Conservation (phyloP, 768 basidiomycete genomes). For the Candolleomyces aberdarensis region DNA sequence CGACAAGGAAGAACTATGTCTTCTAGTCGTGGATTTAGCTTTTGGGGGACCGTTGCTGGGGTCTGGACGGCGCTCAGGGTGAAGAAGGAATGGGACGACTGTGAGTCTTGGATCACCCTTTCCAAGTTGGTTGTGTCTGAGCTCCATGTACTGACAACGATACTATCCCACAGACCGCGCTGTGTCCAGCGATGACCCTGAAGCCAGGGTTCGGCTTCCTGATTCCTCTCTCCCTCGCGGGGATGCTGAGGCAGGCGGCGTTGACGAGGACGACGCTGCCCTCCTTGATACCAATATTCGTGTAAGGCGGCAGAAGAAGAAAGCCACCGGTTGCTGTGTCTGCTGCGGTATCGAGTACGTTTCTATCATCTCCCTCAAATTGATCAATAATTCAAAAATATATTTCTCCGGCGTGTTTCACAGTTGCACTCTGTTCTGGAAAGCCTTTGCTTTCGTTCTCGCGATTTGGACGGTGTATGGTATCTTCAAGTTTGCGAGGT, state of each 20-base stretch:
- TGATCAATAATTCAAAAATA: neutral
- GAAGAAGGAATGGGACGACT: conserved; percentile 1
- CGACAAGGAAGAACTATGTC: neutral
- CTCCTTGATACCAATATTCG: conserved; percentile 4
- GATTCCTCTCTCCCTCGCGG: neutral
- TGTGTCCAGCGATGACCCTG: conserved; percentile 2
- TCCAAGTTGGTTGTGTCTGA: neutral
- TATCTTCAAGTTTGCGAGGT: conserved; percentile 40
- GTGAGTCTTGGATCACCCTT: neutral
- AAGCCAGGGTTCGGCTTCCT: conserved; percentile 2
- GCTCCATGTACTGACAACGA: neutral
- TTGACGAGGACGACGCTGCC: neutral
- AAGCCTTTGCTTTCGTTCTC: conserved; percentile 50
- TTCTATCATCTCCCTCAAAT: neutral
- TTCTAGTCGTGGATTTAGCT: neutral
- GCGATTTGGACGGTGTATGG: conserved; percentile 38
- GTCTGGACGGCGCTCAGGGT: conserved; percentile 1
- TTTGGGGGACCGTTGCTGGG: neutral
- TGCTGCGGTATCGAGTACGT: conserved; percentile 51
- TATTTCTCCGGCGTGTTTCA: neutral
- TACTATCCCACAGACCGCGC: neutral
- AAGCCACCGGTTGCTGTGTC: conserved; percentile 37
- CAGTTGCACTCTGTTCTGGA: conserved; percentile 54
- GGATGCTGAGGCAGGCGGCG: neutral
- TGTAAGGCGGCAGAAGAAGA: conserved; percentile 15